phyloP scores from a whole-genome alignment of 768 basidiomycete species.

The Amanita muscaria region DNA sequence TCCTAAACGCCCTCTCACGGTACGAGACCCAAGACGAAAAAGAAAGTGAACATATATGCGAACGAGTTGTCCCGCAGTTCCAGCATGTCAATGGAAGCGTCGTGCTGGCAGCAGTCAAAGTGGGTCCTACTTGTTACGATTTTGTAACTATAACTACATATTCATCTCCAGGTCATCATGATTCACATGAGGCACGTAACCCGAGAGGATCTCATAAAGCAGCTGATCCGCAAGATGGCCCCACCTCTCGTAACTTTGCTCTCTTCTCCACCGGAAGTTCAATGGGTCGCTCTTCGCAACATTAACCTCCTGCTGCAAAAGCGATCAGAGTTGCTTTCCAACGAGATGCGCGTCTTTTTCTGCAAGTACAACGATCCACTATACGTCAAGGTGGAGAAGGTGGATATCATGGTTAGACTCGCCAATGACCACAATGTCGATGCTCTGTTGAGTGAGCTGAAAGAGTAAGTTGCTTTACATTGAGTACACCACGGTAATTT shows the following conservation, averaged over 20 bases:
- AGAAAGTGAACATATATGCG: slow-evolving; percentile 98
- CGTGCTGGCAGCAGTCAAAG: slow-evolving; percentile 94
- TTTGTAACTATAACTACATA: not conserved
- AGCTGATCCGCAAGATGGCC: slow-evolving; percentile 92
- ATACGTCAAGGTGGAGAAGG: slow-evolving; percentile 98
- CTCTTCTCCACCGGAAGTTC: slow-evolving; percentile 94
- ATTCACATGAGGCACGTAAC: slow-evolving; percentile 84
- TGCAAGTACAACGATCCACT: slow-evolving; percentile 99
- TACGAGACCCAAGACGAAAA: slow-evolving; percentile 82
- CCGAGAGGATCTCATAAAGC: slow-evolving; percentile 76
- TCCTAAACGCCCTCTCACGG: slow-evolving; percentile 77
- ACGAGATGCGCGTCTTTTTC: slow-evolving; percentile 99
- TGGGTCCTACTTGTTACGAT: slow-evolving; percentile 20
- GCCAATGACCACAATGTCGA: slow-evolving; percentile 90
- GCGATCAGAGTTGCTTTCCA: slow-evolving; percentile 79
- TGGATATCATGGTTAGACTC: slow-evolving; percentile 96
- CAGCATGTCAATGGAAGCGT: slow-evolving; percentile 96
- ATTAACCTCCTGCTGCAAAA: slow-evolving; percentile 96
- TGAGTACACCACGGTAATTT: not conserved
- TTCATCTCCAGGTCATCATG: slow-evolving; percentile 95
- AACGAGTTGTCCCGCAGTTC: slow-evolving; percentile 96
- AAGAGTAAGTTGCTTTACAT: slow-evolving; percentile 58
- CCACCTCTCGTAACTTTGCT: slow-evolving; percentile 93
- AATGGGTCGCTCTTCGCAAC: slow-evolving; percentile 96
- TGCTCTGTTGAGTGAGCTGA: slow-evolving; percentile 88